phyloP scores from a whole-genome alignment of 208 protist species.

The Trichomonas tenax region DNA sequence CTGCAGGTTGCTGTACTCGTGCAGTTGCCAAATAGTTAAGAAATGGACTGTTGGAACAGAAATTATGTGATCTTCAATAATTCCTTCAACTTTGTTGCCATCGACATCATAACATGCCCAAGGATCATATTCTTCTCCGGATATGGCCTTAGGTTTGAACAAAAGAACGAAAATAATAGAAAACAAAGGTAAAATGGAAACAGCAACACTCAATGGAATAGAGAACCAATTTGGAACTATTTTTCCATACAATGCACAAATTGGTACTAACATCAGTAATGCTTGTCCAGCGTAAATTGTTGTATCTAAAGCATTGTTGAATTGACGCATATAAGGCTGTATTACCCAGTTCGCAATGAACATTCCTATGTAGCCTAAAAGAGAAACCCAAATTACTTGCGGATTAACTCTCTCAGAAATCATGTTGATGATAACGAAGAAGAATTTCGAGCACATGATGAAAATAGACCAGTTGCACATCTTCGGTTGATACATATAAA shows the following conservation, averaged over 20 bases:
- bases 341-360: not conserved
- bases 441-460: not conserved
- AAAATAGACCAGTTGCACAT: not conserved
- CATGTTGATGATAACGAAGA: not conserved
- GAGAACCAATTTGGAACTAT: not conserved
- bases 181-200: not conserved
- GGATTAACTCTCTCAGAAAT: not conserved
- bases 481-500: not conserved
- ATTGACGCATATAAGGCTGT: not conserved
- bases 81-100: not conserved
- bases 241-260: not conserved
- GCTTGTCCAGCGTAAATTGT: not conserved
- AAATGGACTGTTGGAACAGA: not conserved
- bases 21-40: not conserved
- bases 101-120: not conserved
- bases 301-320: not conserved
- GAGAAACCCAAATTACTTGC: not conserved
- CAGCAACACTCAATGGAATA: not conserved
- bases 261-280: not conserved
- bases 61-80: not conserved
- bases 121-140: not conserved
- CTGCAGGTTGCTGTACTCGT: not conserved
- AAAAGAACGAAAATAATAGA: not conserved
- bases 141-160: not conserved
- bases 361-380: not conserved